A percentile compares a stretch with the other conserved stretches of the same genome.
Evolutionary conservation across 208 protist species (phyloP).

Genomic region (Herpetomonas tarakana): DNA sequence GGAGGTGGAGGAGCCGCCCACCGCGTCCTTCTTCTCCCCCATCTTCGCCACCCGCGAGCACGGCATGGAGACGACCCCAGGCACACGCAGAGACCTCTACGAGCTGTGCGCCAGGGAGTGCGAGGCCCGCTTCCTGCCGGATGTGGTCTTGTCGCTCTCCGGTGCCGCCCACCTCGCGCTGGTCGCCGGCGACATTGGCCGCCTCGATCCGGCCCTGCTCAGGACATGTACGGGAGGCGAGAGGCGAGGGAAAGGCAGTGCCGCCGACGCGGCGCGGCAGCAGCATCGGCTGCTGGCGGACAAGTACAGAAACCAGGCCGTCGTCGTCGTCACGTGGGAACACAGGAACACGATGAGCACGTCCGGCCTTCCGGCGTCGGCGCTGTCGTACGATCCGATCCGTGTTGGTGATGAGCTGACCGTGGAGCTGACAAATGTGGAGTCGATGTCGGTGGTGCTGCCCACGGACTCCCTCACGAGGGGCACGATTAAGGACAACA

Average conservation of each 20-base stretch:
- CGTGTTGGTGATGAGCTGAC: conserved; percentile 22
- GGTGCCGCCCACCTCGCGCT: conserved; percentile 5
- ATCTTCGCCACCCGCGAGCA: conserved; percentile 4
- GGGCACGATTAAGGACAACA: no score
- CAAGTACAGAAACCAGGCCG: not conserved
- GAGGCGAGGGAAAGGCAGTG: no score
- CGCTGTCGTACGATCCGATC: conserved; percentile 11
- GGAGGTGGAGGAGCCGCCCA: not conserved
- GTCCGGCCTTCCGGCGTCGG: not conserved
- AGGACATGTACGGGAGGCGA: no score
- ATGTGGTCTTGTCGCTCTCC: conserved; percentile 14
- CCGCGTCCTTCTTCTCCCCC: conserved; percentile 8
- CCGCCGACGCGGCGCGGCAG: no score
- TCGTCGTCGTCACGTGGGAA: conserved; percentile 7
- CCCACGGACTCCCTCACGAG: no score
- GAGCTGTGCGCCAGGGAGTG: conserved; percentile 28
- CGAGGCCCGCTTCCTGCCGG: conserved; percentile 15
- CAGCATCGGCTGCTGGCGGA: no score
- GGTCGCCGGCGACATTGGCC: conserved; percentile 18
- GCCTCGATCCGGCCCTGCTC: not conserved
- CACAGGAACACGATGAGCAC: not conserved
- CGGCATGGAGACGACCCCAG: conserved; percentile 7
- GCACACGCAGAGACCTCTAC: conserved; percentile 27
- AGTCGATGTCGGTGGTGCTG: not conserved
- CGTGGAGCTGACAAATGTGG: conserved; percentile 3